Evolutionary conservation across 2,329 filamentous ascomycete species (phyloP).

Genomic region (Colletotrichum cuscutae): DNA sequence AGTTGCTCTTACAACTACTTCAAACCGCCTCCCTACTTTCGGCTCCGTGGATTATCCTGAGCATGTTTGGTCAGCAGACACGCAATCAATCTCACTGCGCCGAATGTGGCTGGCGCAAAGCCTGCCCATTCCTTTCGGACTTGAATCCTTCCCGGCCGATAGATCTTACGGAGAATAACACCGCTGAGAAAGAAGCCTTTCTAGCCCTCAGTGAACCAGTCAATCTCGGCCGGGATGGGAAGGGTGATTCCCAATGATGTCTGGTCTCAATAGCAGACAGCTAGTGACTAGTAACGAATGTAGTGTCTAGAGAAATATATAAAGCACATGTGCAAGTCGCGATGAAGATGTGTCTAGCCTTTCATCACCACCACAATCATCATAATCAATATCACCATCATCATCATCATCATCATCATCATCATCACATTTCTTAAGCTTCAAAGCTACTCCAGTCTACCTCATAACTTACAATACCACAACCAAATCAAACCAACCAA

Average conservation of each 20-base stretch:
- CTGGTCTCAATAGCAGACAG: neutral
- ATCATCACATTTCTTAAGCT: neutral
- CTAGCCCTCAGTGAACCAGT: neutral
- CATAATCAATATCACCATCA: neutral
- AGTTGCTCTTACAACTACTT: neutral
- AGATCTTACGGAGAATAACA: too few relatives aligned
- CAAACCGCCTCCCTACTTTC: neutral
- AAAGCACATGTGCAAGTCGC: neutral
- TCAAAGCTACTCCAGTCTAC: neutral
- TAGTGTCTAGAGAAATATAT: neutral
- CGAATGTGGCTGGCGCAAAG: neutral
- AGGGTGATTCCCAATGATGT: neutral
- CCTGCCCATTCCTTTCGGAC: neutral
- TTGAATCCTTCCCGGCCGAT: neutral
- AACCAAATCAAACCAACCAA: neutral
- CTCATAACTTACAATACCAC: neutral
- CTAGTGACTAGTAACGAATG: neutral
- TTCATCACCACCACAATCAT: neutral
- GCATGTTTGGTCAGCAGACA: neutral
- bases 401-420: neutral
- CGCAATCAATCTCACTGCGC: neutral
- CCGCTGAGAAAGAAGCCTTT: neutral
- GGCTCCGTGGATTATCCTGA: neutral
- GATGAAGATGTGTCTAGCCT: too few relatives aligned
- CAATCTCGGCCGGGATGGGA: neutral